phyloP scores from a whole-genome alignment of 495 filamentous ascomycete species.

The Usnea hakonensis region DNA sequence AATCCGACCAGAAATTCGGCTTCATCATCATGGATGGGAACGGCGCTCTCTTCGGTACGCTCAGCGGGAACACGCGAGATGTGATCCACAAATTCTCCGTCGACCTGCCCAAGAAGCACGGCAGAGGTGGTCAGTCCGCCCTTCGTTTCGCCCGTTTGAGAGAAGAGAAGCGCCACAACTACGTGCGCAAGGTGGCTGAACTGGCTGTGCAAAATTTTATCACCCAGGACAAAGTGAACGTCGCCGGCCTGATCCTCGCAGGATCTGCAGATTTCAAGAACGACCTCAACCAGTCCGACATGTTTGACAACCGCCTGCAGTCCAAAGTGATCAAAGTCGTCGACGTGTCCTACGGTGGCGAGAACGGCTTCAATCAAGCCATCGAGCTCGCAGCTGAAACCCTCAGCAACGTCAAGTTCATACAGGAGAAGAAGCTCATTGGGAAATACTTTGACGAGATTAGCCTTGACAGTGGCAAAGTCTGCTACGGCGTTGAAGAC shows the following conservation, averaged over 20 bases:
- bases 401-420: conserved; percentile 98
- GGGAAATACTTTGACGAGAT: conserved; percentile 98
- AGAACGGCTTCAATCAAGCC: conserved; percentile 99
- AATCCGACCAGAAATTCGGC: conserved; percentile 97
- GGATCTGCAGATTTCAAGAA: conserved; percentile 99
- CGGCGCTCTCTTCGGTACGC: conserved; percentile 89
- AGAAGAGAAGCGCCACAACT: conserved; percentile 99
- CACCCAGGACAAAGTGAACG: conserved; percentile 95
- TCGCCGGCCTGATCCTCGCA: conserved; percentile 86
- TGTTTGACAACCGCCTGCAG: conserved; percentile 88
- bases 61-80: conserved; percentile 94
- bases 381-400: conserved; percentile 93
- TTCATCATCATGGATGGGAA: conserved; percentile 99
- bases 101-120: conserved; percentile 98
- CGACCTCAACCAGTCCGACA: conserved; percentile 92
- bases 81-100: conserved; percentile 96
- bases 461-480: conserved; percentile 86
- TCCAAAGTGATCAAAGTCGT: conserved; percentile 98
- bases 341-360: conserved; percentile 95
- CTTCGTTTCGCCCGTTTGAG: conserved; percentile 98
- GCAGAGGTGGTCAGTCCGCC: conserved; percentile 97
- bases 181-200: conserved; percentile 97
- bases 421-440: conserved; percentile 99
- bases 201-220: conserved; percentile 98
- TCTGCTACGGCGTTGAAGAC: conserved; percentile 97